Evolutionary conservation across 768 basidiomycete genomes (phyloP).

Genomic region (Amanita phalloides): DNA sequence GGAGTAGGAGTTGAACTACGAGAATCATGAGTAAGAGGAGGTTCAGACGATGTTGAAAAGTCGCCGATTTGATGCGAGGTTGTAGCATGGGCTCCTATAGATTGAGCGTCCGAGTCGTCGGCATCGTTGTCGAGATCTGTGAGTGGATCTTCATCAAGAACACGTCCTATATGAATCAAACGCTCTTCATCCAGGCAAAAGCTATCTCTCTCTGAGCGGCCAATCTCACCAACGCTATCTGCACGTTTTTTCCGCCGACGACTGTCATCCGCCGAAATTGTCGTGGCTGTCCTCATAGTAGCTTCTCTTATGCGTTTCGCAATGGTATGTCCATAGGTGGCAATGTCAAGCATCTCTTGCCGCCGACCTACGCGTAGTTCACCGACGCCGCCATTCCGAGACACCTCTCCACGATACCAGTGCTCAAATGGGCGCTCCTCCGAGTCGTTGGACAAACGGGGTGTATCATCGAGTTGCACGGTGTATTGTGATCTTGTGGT

Average conservation of each 20-base stretch:
- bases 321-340: constrained; percentile 68
- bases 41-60: constrained; percentile 13
- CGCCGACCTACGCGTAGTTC: constrained; percentile 66
- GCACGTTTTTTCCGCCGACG: constrained; percentile 43
- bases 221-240: constrained; percentile 48
- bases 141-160: constrained; percentile 65
- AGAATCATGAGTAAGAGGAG: constrained; percentile 14
- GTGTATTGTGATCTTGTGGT: constrained; percentile 11
- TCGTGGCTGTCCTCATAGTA: constrained; percentile 9
- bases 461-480: constrained; percentile 22
- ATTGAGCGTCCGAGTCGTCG: constrained; percentile 29
- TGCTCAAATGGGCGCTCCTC: constrained; percentile 82
- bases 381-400: constrained; percentile 83
- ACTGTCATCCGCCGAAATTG: constrained; percentile 14
- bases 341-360: constrained; percentile 82
- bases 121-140: constrained; percentile 62
- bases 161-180: constrained; percentile 34
- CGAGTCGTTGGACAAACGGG: constrained; percentile 58
- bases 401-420: constrained; percentile 84
- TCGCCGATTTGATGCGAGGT: constrained; percentile 13
- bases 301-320: constrained; percentile 18
- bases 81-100: constrained; percentile 16
- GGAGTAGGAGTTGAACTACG: constrained; percentile 35
- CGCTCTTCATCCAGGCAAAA: constrained; percentile 58
- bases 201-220: constrained; percentile 45